Evolutionary conservation across 805 yeast genomes (phyloP).

Genomic region (Saturnispora halmiae): DNA sequence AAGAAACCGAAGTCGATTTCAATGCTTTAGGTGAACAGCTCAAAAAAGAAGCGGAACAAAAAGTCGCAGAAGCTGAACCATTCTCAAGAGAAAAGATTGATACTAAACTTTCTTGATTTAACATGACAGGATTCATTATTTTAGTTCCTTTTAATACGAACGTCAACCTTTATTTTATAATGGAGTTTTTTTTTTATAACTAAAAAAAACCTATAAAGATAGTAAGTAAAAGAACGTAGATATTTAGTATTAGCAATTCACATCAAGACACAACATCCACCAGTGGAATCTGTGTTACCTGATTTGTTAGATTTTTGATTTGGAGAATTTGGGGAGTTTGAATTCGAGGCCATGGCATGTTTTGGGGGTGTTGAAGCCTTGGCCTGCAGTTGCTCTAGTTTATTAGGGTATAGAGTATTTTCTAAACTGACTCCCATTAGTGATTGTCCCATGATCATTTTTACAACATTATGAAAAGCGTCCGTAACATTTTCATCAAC

Average conservation of each 20-base stretch:
- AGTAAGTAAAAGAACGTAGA: no score
- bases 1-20: constrained; percentile 14
- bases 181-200: no score
- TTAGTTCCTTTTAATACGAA: not conserved
- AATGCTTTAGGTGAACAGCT: constrained; percentile 14
- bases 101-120: constrained; percentile 6
- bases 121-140: not conserved
- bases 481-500: constrained; percentile 68
- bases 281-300: constrained; percentile 17
- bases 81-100: constrained; percentile 14
- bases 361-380: constrained; percentile 9
- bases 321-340: not conserved
- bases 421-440: constrained; percentile 21
- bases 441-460: constrained; percentile 24
- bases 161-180: not conserved
- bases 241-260: no score
- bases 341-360: not conserved
- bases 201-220: no score
- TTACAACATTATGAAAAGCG: constrained; percentile 30
- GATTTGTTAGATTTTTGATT: constrained; percentile 5
- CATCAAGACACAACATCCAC: constrained; percentile 30
- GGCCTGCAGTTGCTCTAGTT: constrained; percentile 18
- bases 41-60: constrained; percentile 13
- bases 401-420: constrained; percentile 24
- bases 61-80: constrained; percentile 9